These are phyloP conservation scores for Bassia scoparia DNA, from an alignment of 148 eudicot genomes.

Conservation along the genomic window DNA sequence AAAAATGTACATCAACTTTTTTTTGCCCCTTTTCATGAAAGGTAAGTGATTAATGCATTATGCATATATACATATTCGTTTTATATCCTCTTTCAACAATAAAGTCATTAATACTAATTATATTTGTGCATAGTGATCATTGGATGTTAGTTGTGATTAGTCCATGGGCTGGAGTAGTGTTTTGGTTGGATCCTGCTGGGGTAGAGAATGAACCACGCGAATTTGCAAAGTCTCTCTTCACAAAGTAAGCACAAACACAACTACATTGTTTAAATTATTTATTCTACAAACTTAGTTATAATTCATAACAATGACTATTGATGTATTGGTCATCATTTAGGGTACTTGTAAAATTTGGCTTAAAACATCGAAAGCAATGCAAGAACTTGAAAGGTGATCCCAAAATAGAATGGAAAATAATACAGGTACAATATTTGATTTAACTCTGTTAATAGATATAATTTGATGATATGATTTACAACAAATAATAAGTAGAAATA, in stretches of 20 bases:
- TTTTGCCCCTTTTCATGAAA: neutral
- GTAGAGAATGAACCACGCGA: constrained; percentile 3
- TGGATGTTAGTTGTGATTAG: no score
- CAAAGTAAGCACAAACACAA: neutral
- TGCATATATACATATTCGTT: neutral
- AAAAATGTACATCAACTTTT: neutral
- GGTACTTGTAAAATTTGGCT: neutral
- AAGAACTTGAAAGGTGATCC: no score
- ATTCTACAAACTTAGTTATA: no score
- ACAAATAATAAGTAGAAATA: neutral
- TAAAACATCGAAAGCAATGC: no score
- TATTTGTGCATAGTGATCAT: no score
- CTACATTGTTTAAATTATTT: no score
- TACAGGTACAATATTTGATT: no score
- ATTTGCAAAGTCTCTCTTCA: neutral
- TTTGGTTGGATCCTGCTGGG: constrained; percentile 14
- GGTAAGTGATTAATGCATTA: neutral
- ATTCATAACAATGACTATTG: no score
- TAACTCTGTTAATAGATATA: no score
- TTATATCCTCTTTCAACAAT: no score
- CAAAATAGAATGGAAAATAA: no score
- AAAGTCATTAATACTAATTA: no score
- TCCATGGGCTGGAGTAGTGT: neutral
- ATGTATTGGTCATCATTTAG: neutral
- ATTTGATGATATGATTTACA: neutral